Evolutionary conservation across 306 rosid genomes (phyloP).

Genomic region (Castanopsis chinensis): DNA sequence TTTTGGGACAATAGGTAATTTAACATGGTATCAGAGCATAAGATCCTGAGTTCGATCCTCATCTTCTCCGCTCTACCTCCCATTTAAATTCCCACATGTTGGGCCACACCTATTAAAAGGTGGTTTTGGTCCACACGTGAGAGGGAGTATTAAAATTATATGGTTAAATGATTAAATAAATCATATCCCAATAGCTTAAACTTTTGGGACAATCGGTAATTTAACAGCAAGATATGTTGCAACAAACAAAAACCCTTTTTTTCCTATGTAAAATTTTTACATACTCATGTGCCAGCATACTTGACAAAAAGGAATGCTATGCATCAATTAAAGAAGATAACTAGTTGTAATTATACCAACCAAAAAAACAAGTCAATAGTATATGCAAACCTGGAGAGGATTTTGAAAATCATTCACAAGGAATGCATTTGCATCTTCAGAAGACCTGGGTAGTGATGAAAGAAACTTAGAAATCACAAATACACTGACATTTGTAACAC

Average conservation of each 20-base stretch:
- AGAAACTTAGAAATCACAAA: slow-evolving; percentile 16
- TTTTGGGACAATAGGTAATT: no score
- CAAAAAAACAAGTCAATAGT: slow-evolving; percentile 16
- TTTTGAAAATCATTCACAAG: slow-evolving; percentile 85
- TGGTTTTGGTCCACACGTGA: no score
- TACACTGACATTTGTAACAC: slow-evolving; percentile 10
- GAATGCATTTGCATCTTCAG: slow-evolving; percentile 85
- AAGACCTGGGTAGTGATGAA: slow-evolving; percentile 59
- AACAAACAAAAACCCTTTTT: neutral
- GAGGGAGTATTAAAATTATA: no score
- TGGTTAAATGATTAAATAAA: no score
- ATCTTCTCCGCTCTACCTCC: no score
- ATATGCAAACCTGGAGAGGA: slow-evolving; percentile 77
- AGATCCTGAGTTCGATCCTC: no score
- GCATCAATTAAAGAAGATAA: neutral
- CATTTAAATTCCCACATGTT: no score
- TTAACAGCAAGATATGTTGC: neutral
- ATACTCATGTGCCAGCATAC: neutral
- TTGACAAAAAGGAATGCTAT: neutral
- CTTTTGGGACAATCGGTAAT: no score
- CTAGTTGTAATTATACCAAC: neutral
- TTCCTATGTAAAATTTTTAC: neutral
- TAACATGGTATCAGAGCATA: no score
- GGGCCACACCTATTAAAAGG: no score
- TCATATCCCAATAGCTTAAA: no score